These are phyloP conservation scores for Rutidosis leptorrhynchoides DNA, from an alignment of 129 eudicot species.

Conservation along the genomic window DNA sequence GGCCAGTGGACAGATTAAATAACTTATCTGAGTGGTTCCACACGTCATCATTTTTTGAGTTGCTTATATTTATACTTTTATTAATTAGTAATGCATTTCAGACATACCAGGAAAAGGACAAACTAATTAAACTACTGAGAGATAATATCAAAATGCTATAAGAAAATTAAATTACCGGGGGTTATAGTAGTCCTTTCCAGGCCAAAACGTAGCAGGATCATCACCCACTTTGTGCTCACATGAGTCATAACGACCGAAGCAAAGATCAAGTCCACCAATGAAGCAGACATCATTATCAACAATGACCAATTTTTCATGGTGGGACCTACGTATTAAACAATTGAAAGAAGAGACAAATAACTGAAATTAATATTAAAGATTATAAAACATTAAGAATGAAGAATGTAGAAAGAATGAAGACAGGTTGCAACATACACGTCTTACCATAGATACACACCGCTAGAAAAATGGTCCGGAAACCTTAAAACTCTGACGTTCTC, in stretches of 20 bases:
- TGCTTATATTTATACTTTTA: conserved; percentile 15
- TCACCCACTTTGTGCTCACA: conserved; percentile 86
- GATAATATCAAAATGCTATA: conserved; percentile 11
- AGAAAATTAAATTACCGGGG: conserved; percentile 64
- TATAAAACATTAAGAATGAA: conserved; percentile 1
- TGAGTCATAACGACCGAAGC: conserved; percentile 97
- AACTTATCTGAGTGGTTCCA: neutral
- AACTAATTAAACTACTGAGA: neutral
- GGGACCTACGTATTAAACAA: conserved; percentile 68
- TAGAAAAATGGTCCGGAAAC: conserved; percentile 91
- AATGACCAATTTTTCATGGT: conserved; percentile 93
- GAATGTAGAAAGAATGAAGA: conserved; percentile 2
- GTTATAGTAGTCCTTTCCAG: conserved; percentile 97
- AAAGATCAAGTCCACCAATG: conserved; percentile 95
- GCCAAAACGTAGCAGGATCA: conserved; percentile 74
- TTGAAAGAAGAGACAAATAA: conserved; percentile 1
- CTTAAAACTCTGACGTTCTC: conserved; percentile 91
- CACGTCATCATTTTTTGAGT: conserved; percentile 6
- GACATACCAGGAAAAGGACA: neutral
- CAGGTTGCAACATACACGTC: conserved; percentile 10
- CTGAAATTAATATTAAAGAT: conserved; percentile 7
- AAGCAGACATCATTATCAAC: conserved; percentile 90
- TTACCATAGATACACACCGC: conserved; percentile 93
- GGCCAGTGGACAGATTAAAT: neutral
- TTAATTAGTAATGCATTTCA: conserved; percentile 3